Evolutionary conservation across 345 rosid species (phyloP), one percentile per base, ranked within the genome.

Genomic region (Anastatica hierochuntica): DNA sequence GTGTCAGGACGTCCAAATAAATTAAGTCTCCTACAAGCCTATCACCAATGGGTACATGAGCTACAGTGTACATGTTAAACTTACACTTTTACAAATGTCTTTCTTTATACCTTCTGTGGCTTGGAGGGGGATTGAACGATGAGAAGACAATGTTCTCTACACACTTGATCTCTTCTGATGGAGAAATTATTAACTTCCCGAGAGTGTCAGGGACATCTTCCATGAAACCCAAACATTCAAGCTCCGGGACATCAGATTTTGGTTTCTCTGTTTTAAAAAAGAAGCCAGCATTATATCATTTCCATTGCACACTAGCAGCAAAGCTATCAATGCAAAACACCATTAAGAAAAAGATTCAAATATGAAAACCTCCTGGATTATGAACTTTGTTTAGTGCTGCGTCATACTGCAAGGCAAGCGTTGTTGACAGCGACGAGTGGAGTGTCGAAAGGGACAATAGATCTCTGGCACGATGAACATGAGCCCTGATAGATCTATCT

Each of bases 401-500:
- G 58, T 85, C 97, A 43, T 77, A 68, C 70, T 85, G 89, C 70
- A 88, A 62, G 15, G 99, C 97, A 72, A 94, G 89, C 9, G 94
- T 88, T 8, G 99, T 85, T 52, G 99, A 94, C 47, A 94, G 44
- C 10, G 99, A 94, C 51, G 95, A 72, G 73, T 94, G 94, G 60
- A 85, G 92, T 14, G 92, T 72, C 30, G 95, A 80, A 49, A 94
- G 84, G 47, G 96, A 85, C 63, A 94, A 76, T 65, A 94, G 74
- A 74, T 94, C 94, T 72, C 95, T 85, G 8, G 95, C 73, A 43
- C 97, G 95, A 61, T 77, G 83, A 71, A 88, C 88, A 60, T 88
- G 99, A 29, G 97, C 96, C 71, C 99, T 80, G 59, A 88, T 82
- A n/a, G 99, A 88, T 75, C 97, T 82, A 50, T 88, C 97, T 53